Evolutionary conservation across 1,284 basidiomycete species (phyloP), one percentile per base, ranked within the genome.

Genomic region (Athelia psychrophila): DNA sequence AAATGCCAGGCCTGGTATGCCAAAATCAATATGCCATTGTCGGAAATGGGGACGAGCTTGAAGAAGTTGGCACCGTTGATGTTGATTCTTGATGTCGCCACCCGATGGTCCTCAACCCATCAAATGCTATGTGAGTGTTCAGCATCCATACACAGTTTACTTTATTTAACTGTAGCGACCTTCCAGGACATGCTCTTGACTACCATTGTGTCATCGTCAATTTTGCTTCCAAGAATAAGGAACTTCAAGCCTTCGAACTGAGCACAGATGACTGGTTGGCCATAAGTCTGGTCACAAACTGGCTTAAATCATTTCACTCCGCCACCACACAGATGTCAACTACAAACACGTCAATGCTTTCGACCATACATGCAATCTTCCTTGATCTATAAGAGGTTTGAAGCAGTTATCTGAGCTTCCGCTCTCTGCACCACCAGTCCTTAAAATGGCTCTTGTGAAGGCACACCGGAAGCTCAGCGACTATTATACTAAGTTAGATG

Each of bases 271-370:
- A 66, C 23, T 66, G 65, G 65, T 25, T 47, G 10, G 56, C 56
- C 3, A 50, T 65, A n/a, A 16, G 33, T 5, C 22, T 58, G 32
- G 58, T 64, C n/a, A 30, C 53, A 4, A 18, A 42, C 1, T 66
- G 65, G 65, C 54, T 66, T 1, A 32, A 53, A 22, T 36, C 42
- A 3, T 67, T 62, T 48, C 56, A 59, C 9, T 10, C 32, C 13
- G 63, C 64, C 1, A 67, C 63, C 8, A 64, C 62, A 0, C 19
- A 58, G 20, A 66, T 67, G 64, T 67, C 65, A 1, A 49, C 60
- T 20, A 64, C 65, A 18, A 59, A 56, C 48, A 48, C 46, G 2
- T 54, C 61, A 0, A 61, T 59, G 50, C 48, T 66, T 1, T 59
- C 58, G 0, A 48, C 52, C 1, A 53, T 52, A 1, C 58, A 60